Conservation (phyloP, 306 rosid species). For the Pterocarpus santalinus region DNA sequence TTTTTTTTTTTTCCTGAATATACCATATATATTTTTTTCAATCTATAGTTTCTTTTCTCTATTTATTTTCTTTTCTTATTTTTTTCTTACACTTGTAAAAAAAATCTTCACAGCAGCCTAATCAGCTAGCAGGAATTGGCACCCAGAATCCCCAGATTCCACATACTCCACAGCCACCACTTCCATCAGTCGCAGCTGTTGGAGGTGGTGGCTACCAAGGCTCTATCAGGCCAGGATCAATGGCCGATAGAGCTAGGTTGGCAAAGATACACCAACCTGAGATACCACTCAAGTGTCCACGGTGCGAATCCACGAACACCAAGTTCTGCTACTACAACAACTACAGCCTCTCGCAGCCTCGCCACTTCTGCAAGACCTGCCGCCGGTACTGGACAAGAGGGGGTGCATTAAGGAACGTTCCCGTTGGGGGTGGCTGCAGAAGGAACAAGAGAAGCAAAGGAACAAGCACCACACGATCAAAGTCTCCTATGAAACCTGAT, state of each 20-base stretch:
- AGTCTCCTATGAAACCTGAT: constrained; percentile 53
- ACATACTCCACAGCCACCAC: constrained; percentile 33
- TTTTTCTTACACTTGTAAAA: not conserved
- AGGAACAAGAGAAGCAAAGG: constrained; percentile 78
- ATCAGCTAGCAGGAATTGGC: constrained; percentile 47
- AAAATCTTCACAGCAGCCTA: constrained; percentile 45
- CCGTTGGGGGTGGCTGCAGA: constrained; percentile 93
- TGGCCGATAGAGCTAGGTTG: constrained; percentile 76
- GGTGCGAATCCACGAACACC: constrained; percentile 88
- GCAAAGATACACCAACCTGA: constrained; percentile 76
- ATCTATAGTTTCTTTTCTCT: constrained; percentile 28
- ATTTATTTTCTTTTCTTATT: not conserved
- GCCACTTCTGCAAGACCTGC: constrained; percentile 92
- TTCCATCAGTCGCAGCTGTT: not conserved
- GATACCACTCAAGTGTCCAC: constrained; percentile 71
- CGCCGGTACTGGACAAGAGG: constrained; percentile 95
- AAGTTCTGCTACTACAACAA: constrained; percentile 95
- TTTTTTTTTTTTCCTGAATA: constrained; percentile 64
- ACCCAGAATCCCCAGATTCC: constrained; percentile 48
- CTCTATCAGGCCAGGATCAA: constrained; percentile 69
- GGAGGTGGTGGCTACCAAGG: constrained; percentile 45
- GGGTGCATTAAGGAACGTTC: constrained; percentile 86
- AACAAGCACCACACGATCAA: constrained; percentile 53
- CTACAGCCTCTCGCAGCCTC: constrained; percentile 82
- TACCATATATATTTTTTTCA: constrained; percentile 51